Percentiles rank a stretch among this genome's conserved stretches.
Evolutionary conservation across 140 eudicot species (phyloP).

Genomic region (Senecio squalidus): DNA sequence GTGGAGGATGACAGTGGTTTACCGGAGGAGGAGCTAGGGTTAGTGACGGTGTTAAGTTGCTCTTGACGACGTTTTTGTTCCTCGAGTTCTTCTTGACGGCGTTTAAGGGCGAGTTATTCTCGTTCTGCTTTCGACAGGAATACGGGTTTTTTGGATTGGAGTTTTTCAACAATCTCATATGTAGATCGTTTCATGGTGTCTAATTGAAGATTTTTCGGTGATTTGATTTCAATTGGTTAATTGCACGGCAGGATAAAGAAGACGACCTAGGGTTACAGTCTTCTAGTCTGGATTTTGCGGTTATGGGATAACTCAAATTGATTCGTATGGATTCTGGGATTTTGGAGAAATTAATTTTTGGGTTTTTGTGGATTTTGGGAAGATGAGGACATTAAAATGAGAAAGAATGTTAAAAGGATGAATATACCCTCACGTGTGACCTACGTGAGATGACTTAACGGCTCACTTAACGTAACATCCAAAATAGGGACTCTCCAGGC

Average conservation of each 20-base stretch:
- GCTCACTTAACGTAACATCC: too few species aligned
- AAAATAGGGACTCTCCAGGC: too few species aligned
- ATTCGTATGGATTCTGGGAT: too few species aligned
- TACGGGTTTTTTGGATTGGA: constrained; percentile 60
- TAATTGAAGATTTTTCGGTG: not conserved
- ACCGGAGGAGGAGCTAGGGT: constrained; percentile 26
- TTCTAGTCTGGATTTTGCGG: too few species aligned
- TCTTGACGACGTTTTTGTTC: constrained; percentile 47
- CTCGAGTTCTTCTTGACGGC: constrained; percentile 60
- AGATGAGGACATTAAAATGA: too few species aligned
- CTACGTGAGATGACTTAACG: too few species aligned
- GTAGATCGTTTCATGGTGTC: constrained; percentile 27
- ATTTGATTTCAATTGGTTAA: constrained; percentile 16
- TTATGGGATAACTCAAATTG: too few species aligned
- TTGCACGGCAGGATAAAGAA: constrained; percentile 23
- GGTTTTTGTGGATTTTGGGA: too few species aligned
- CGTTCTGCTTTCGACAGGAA: constrained; percentile 76
- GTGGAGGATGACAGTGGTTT: constrained; percentile 13
- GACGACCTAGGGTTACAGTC: too few species aligned
- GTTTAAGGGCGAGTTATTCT: constrained; percentile 64
- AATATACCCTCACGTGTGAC: too few species aligned
- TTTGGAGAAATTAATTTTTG: too few species aligned
- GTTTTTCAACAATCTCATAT: constrained; percentile 32
- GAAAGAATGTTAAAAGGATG: too few species aligned
- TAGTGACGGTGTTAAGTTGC: constrained; percentile 20